Conservation (phyloP, 176 grass and related monocot species). For the Lolium multiflorum region DNA sequence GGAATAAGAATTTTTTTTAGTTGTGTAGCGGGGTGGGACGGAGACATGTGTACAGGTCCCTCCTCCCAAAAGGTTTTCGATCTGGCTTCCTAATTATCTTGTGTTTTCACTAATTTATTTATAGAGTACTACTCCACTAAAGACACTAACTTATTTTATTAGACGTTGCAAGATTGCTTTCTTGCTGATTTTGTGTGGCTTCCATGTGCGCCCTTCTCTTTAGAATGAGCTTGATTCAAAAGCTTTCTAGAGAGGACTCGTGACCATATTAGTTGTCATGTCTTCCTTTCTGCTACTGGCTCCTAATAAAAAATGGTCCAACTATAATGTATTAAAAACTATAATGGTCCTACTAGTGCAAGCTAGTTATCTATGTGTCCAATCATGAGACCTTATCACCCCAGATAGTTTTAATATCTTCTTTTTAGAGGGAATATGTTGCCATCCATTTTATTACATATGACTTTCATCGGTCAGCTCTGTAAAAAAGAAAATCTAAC, state of each 20-base stretch:
- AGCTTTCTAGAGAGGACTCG: slow-evolving; percentile 37
- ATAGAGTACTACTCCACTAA: background rate
- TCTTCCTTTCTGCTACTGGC: slow-evolving; percentile 26
- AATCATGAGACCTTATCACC: slow-evolving; percentile 22
- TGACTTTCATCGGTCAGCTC: background rate
- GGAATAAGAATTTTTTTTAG: background rate
- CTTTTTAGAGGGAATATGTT: background rate
- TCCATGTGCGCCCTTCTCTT: slow-evolving; percentile 30
- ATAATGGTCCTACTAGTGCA: slow-evolving; percentile 29
- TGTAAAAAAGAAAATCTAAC: background rate
- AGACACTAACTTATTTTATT: slow-evolving; percentile 3
- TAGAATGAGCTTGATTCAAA: slow-evolving; percentile 31
- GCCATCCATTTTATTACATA: background rate
- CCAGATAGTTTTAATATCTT: background rate
- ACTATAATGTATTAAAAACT: background rate
- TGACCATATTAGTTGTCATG: slow-evolving; percentile 39
- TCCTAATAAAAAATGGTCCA: slow-evolving; percentile 29
- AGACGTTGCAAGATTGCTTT: slow-evolving; percentile 33
- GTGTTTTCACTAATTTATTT: background rate
- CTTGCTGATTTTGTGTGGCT: slow-evolving; percentile 26
- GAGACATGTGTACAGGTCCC: slow-evolving; percentile 55
- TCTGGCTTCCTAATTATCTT: slow-evolving; percentile 16
- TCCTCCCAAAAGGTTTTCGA: background rate
- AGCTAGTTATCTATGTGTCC: background rate
- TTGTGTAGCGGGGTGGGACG: slow-evolving; percentile 26